phyloP scores from a whole-genome alignment of 2,329 filamentous ascomycete genomes.

The Annulohypoxylon truncatum region DNA sequence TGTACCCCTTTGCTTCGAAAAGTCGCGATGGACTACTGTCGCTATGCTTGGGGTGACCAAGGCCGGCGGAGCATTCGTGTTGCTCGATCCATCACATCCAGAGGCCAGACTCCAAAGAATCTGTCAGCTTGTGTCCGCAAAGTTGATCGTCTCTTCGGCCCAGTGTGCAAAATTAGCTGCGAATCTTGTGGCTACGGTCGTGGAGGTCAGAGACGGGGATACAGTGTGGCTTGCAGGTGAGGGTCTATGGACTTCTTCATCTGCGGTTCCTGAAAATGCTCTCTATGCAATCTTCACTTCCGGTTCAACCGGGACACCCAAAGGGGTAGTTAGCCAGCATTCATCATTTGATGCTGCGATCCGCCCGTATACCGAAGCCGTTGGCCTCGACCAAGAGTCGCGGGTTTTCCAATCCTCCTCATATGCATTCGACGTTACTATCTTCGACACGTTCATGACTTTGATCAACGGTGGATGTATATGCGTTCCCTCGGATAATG shows the following conservation, averaged over 20 bases:
- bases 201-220: too few species aligned
- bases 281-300: constrained; percentile 8
- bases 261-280: background rate
- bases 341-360: background rate
- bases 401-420: constrained; percentile 8
- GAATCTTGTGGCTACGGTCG: too few species aligned
- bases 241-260: background rate
- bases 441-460: background rate
- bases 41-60: constrained; percentile 4
- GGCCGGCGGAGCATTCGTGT: background rate
- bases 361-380: background rate
- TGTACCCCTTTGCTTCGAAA: constrained; percentile 13
- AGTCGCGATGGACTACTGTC: constrained; percentile 5
- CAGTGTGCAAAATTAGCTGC: background rate
- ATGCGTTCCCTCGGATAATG: background rate
- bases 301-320: background rate
- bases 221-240: too few species aligned
- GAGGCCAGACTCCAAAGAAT: background rate
- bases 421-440: constrained; percentile 5
- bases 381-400: background rate
- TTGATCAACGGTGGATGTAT: background rate
- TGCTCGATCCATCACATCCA: constrained; percentile 2
- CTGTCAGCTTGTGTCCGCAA: background rate
- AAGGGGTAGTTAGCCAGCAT: constrained; percentile 5
- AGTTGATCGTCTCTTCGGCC: background rate